Evolutionary conservation across 2,329 filamentous ascomycete genomes (phyloP), one percentile per base, ranked within the genome.

Genomic region (Colletotrichum truncatum): DNA sequence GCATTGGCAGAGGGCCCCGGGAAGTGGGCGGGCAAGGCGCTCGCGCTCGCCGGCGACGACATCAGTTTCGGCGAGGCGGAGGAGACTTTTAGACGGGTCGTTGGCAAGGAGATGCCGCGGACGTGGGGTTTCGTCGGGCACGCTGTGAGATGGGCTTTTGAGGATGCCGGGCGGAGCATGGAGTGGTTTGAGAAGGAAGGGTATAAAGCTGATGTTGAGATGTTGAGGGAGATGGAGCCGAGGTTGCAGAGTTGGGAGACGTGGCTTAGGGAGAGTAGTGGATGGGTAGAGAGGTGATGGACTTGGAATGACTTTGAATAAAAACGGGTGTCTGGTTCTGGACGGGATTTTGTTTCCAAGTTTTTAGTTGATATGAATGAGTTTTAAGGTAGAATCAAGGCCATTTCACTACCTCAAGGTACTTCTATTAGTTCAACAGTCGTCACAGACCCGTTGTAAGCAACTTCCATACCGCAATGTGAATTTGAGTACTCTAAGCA

Each of bases 261-360:
- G 10, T 74, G 72, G 70, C 30, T 73, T 5, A 52, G 26, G 21
- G 56, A 72, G 9, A 70, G 58, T 4, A 72, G 72, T 11, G 30
- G 36, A 18, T 74, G 72, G 72, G 18, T 41, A 11, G 36, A 58
- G 41, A 49, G 34, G 7, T n/a, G 10, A 32, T 26, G 9, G 28
- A 49, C 26, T 28, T 49, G 6, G 28, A 28, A 21, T 11, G 12
- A 46, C n/a, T n/a, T n/a, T n/a, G n/a, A n/a, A n/a, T n/a, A n/a
- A n/a, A n/a, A n/a, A n/a, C n/a, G n/a, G n/a, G n/a, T n/a, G n/a
- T n/a, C n/a, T n/a, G n/a, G n/a, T n/a, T n/a, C n/a, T n/a, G n/a
- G n/a, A n/a, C n/a, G n/a, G n/a, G n/a, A n/a, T n/a, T n/a, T n/a
- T n/a, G n/a, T n/a, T n/a, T n/a, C n/a, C n/a, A n/a, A n/a, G n/a